Conservation (phyloP, 169 alveolate species). For the Plasmodium fragile region DNA sequence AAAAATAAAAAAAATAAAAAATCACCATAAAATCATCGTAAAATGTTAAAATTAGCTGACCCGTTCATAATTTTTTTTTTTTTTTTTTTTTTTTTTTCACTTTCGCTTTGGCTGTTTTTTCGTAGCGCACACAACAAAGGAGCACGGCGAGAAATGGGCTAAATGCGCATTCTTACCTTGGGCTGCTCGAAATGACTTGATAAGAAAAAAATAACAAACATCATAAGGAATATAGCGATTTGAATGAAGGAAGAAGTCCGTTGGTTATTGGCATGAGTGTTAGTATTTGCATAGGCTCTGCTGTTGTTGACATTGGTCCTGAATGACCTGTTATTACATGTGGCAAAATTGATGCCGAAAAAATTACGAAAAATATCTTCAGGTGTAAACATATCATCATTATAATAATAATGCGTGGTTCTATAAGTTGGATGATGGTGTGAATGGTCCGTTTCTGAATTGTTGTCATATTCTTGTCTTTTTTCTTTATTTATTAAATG, state of each 20-base stretch:
- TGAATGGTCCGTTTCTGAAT: slow-evolving; percentile 81
- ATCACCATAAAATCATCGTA: neutral
- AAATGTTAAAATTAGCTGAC: neutral
- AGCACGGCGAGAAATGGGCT: neutral
- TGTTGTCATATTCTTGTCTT: slow-evolving; percentile 90
- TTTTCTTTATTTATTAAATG: slow-evolving; percentile 92
- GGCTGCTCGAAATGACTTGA: slow-evolving; percentile 77
- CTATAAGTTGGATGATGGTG: slow-evolving; percentile 69
- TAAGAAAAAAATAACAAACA: slow-evolving; percentile 68
- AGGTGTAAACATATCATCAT: slow-evolving; percentile 85
- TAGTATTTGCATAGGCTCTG: slow-evolving; percentile 36
- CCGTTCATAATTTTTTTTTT: neutral
- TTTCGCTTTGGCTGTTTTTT: neutral
- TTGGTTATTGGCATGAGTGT: slow-evolving; percentile 29
- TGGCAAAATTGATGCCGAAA: slow-evolving; percentile 81
- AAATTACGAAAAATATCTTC: slow-evolving; percentile 88
- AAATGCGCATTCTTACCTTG: slow-evolving; percentile 25
- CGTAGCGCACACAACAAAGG: neutral
- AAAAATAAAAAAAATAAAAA: neutral
- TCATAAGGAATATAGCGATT: slow-evolving; percentile 45
- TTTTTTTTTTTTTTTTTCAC: neutral
- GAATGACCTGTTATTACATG: slow-evolving; percentile 52
- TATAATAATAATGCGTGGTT: slow-evolving; percentile 80
- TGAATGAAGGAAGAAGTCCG: slow-evolving; percentile 43
- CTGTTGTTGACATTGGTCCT: slow-evolving; percentile 42